Evolutionary conservation across 306 rosid genomes (phyloP), one percentile per base, ranked within the genome.

Genomic region (Rubus idaeus): DNA sequence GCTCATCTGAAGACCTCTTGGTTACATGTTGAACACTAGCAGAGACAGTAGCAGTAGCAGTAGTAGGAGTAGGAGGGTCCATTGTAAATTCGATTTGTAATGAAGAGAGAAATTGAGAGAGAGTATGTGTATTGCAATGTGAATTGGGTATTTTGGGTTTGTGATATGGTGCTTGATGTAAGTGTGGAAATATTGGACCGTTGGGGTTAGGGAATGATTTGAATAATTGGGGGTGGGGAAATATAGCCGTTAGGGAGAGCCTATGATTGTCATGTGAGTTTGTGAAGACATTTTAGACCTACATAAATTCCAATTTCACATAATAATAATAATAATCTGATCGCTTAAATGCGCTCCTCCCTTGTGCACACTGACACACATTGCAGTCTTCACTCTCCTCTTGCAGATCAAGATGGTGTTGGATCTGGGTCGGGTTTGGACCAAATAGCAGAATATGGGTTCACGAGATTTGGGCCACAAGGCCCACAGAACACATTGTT

Each of bases 1-100:
- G 82, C 82, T 95, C 89, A n/a, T 92, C 95, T 3, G 98, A 95
- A 50, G 97, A 90, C 51, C 86, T 90, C 82, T 91, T 92, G 62
- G 82, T 84, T 0, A 95, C 85, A 44, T 77, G 93, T 61, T 95
- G 98, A 75, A 95, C 90, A 40, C 75, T 81, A n/a, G 80, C 77
- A 14, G 68, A 14, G 14, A 55, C 40, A 42, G 47, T 3, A 6
- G 52, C 66, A 66, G 70, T 8, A 23, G 1, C 26, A 55, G 53
- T 2, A 42, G 23, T 69, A 20, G 61, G 23, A 35, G 75, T 55
- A 4, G 78, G 66, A 77, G 91, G 51, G 21, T 89, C 90, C 96
- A 94, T 89, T 76, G 76, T 6, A 44, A 46, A 46, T 61, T 52
- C 12, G 69, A 39, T 0, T 10, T 66, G 68, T n/a, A 71, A 47